Conservation (phyloP, 83 land plant species). For the Picea abies region DNA sequence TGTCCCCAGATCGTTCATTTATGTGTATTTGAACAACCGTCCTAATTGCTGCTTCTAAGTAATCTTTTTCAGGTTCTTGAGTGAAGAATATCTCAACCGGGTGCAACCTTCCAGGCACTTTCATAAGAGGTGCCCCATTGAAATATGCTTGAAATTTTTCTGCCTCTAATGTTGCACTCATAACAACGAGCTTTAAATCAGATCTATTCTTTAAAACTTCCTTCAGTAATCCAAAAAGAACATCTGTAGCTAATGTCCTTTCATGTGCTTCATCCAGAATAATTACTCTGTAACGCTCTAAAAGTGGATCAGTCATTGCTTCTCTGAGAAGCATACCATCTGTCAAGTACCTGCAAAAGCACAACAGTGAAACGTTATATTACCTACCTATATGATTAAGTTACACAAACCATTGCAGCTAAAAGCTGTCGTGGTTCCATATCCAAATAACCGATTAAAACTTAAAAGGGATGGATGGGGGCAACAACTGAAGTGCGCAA, state of each 20-base stretch:
- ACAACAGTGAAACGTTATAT: too few species aligned
- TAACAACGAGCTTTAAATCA: constrained; percentile 91
- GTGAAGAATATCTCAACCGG: too few species aligned
- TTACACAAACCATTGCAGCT: too few species aligned
- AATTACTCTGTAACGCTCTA: constrained; percentile 82
- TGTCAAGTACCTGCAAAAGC: constrained; percentile 65
- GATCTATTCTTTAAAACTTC: constrained; percentile 85
- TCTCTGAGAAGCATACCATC: constrained; percentile 97
- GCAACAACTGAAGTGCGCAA: too few species aligned
- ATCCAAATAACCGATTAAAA: too few species aligned
- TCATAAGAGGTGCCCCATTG: constrained; percentile 95
- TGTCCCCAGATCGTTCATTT: constrained; percentile 38
- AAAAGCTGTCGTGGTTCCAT: too few species aligned
- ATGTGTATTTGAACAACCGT: constrained; percentile 50
- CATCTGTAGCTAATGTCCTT: constrained; percentile 94
- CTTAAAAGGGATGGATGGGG: too few species aligned
- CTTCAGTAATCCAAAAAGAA: constrained; percentile 92
- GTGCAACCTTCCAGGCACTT: too few species aligned
- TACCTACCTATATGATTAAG: too few species aligned
- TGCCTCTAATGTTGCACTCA: constrained; percentile 99
- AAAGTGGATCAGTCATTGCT: constrained; percentile 82
- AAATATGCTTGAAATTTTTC: constrained; percentile 94
- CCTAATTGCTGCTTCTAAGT: constrained; percentile 48
- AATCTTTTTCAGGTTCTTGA: too few species aligned
- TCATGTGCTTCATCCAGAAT: constrained; percentile 98